Evolutionary conservation across 768 basidiomycete species (phyloP).

Genomic region (Lactifluus pinguis): DNA sequence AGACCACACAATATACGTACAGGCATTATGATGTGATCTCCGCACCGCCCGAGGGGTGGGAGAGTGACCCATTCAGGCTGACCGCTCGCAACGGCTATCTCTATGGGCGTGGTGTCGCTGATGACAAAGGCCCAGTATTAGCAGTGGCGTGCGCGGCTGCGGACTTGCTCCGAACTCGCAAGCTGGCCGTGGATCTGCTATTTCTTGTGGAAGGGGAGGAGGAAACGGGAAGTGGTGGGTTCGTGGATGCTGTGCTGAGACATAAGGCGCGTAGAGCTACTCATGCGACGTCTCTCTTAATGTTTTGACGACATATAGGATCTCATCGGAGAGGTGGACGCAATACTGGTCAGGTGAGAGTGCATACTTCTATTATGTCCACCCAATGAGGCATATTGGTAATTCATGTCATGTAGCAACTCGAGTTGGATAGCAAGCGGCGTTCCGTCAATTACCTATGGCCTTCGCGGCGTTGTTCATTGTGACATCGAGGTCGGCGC

Average conservation of each 20-base stretch:
- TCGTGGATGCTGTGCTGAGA: slow-evolving; percentile 62
- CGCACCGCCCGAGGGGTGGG: slow-evolving; percentile 68
- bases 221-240: slow-evolving; percentile 87
- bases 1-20: neutral
- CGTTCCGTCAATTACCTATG: slow-evolving; percentile 90
- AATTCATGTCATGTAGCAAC: slow-evolving; percentile 42
- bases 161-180: slow-evolving; percentile 58
- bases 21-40: slow-evolving; percentile 97
- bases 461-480: slow-evolving; percentile 88
- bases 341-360: slow-evolving; percentile 72
- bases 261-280: slow-evolving; percentile 50
- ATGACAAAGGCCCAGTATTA: slow-evolving; percentile 93
- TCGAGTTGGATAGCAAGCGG: slow-evolving; percentile 96
- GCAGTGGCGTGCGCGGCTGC: slow-evolving; percentile 88
- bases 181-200: slow-evolving; percentile 79
- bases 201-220: slow-evolving; percentile 95
- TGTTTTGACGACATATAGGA: slow-evolving; percentile 37
- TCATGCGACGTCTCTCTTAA: neutral
- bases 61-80: slow-evolving; percentile 74
- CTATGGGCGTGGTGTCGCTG: slow-evolving; percentile 86
- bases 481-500: slow-evolving; percentile 60
- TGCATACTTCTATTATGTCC: neutral
- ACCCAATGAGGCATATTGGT: neutral
- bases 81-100: slow-evolving; percentile 81
- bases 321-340: slow-evolving; percentile 78